Evolutionary conservation across 371 early-diverging fungal genomes (phyloP).

Genomic region (Batkoa obscura): DNA sequence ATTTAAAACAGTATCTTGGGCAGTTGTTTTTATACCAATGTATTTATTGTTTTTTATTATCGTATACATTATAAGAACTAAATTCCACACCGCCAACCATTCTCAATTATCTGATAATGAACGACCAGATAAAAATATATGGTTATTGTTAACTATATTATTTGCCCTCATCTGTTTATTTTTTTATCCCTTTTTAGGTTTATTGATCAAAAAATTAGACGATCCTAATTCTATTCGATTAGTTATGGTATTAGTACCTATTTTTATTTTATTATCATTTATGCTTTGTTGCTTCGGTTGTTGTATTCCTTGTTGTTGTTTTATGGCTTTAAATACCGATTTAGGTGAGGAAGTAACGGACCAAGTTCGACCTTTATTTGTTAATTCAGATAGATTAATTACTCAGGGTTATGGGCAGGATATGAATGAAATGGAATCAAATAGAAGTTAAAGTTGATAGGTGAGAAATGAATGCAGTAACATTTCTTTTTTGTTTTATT

Average conservation of each 20-base stretch:
- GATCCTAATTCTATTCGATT: slow-evolving; percentile 23
- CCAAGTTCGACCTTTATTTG: no score
- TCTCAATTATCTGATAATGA: slow-evolving; percentile 26
- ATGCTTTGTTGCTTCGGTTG: slow-evolving; percentile 50
- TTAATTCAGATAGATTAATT: no score
- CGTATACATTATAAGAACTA: no score
- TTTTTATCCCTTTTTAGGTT: slow-evolving; percentile 46
- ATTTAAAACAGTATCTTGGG: slow-evolving; percentile 31
- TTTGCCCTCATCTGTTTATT: slow-evolving; percentile 30
- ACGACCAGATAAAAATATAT: slow-evolving; percentile 24
- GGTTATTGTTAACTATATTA: slow-evolving; percentile 23
- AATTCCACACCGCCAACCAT: slow-evolving; percentile 19
- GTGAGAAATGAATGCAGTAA: no score
- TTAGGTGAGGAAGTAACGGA: no score
- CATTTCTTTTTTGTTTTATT: no score
- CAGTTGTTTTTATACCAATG: slow-evolving; percentile 53
- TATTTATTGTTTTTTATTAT: slow-evolving; percentile 39
- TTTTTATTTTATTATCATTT: slow-evolving; percentile 51
- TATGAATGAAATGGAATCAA: no score
- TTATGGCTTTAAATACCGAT: no score
- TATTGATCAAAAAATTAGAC: slow-evolving; percentile 43
- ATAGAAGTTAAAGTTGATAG: no score
- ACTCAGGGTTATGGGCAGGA: no score
- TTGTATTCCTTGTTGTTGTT: slow-evolving; percentile 37
- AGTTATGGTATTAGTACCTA: slow-evolving; percentile 49